Base-by-base conservation (phyloP, 1,139 yeast genomes). In the Saccharomyces uvarum region DNA sequence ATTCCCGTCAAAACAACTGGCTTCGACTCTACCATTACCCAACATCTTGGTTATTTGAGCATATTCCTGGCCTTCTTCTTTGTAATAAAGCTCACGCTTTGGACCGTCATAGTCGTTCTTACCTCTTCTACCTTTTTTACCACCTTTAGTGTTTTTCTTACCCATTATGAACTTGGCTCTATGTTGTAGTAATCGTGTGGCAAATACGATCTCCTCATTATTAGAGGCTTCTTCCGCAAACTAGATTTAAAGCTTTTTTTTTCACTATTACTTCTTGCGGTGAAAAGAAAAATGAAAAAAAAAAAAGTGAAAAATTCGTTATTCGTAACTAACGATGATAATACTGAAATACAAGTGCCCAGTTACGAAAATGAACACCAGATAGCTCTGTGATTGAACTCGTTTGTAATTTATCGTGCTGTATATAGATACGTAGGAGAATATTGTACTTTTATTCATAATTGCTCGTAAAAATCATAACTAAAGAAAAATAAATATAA, bases 11-110 rank as follows among this genome's bases (percentile, higher is more conserved):
- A 93, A 95, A 76, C 99, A 95, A 54, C 83, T 74, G 55, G 96
- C 97, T 73, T 91, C 97, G 55, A 95, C 84, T 75, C 99, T 84
- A 64, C 99, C 99, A 71, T 91, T 91, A 73, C 99, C 99, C 67
- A 95, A 82, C 97, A 95, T 91, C 75, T 91, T 93, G 73, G 95
- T 84, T 71, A 95, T 95, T 77, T 95, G 99, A 56, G 97, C 99
- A 70, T 95, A 95, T 73, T 93, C 99, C 75, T 93, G 99, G 57
- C 96, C 97, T 67, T 95, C 99, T 63, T 93, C 99, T 70, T 86
- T 90, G 72, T 81, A 81, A 71, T 84, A 81, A 67, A 93, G 81
- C 73, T 93, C 99, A 76, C 99, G 88, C 81, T 95, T 93, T 75
- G 89, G 91, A 59, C 88, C 86, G 59, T 82, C 87, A 73, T 84